Evolutionary conservation across 2,329 filamentous ascomycete genomes (phyloP).

Genomic region (Neodidymelliopsis sp.): DNA sequence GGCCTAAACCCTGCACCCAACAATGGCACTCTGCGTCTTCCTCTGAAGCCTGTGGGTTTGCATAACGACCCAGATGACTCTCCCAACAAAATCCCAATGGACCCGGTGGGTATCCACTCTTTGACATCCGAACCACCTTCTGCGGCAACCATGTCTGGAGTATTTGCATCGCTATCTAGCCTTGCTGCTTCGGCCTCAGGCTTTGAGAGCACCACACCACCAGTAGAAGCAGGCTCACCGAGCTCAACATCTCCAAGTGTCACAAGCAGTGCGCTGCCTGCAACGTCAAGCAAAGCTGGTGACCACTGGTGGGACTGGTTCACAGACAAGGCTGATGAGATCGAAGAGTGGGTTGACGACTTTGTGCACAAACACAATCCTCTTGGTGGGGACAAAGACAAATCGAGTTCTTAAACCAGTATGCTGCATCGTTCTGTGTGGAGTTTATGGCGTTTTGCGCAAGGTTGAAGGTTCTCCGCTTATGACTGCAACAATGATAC

Average conservation of each 20-base stretch:
- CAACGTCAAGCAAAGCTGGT: constrained; percentile 12
- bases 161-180: constrained; percentile 28
- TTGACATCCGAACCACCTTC: constrained; percentile 9
- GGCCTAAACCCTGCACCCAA: constrained; percentile 77
- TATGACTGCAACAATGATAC: constrained; percentile 10
- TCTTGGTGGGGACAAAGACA: constrained; percentile 14
- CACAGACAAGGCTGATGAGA: constrained; percentile 44
- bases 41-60: constrained; percentile 68
- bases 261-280: constrained; percentile 25
- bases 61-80: constrained; percentile 62
- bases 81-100: constrained; percentile 58
- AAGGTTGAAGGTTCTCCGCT: background rate
- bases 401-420: background rate
- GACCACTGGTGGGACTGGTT: constrained; percentile 49
- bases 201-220: constrained; percentile 23
- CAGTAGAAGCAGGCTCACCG: constrained; percentile 5
- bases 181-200: constrained; percentile 34
- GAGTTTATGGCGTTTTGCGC: background rate
- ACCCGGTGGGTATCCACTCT: constrained; percentile 52
- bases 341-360: constrained; percentile 47
- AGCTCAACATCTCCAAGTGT: constrained; percentile 20
- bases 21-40: constrained; percentile 84
- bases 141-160: constrained; percentile 27
- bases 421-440: background rate
- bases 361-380: constrained; percentile 42